These are phyloP conservation scores for Sugiyamaella castrensis DNA, from an alignment of 1,139 yeast genomes.

Conservation along the genomic window DNA sequence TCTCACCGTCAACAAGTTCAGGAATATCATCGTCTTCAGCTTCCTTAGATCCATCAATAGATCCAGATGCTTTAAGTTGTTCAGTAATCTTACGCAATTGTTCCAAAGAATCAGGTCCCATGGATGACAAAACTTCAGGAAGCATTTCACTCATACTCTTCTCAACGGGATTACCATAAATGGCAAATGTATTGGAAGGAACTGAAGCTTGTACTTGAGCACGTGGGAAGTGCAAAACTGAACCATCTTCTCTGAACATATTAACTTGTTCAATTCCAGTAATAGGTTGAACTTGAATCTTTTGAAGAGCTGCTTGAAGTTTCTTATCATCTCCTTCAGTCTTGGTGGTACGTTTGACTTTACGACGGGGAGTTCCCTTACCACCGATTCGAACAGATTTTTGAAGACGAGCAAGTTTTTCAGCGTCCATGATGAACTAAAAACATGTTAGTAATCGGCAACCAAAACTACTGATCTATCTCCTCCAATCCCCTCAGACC, in stretches of 20 bases:
- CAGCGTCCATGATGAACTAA: constrained; percentile 35
- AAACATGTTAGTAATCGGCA: neutral
- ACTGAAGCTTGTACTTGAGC: constrained; percentile 94
- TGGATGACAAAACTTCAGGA: constrained; percentile 93
- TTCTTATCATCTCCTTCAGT: constrained; percentile 85
- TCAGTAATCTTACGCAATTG: constrained; percentile 88
- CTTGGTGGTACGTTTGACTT: constrained; percentile 76
- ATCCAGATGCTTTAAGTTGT: constrained; percentile 64
- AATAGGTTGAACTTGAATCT: constrained; percentile 84
- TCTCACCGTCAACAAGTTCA: constrained; percentile 92
- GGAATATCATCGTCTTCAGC: constrained; percentile 70
- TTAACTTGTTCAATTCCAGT: constrained; percentile 95
- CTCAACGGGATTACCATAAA: constrained; percentile 94
- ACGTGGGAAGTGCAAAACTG: constrained; percentile 91
- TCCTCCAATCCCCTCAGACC: constrained; percentile 1
- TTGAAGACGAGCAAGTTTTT: constrained; percentile 41
- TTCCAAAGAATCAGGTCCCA: constrained; percentile 94
- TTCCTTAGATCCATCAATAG: constrained; percentile 47
- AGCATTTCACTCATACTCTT: constrained; percentile 89
- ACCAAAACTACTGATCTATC: too few species aligned
- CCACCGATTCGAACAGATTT: constrained; percentile 45
- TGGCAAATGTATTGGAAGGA: constrained; percentile 87
- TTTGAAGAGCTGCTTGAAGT: constrained; percentile 84
- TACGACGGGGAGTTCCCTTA: constrained; percentile 50
- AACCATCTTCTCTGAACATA: constrained; percentile 96